Evolutionary conservation across 768 basidiomycete genomes (phyloP).

Genomic region (Collybia sp.): DNA sequence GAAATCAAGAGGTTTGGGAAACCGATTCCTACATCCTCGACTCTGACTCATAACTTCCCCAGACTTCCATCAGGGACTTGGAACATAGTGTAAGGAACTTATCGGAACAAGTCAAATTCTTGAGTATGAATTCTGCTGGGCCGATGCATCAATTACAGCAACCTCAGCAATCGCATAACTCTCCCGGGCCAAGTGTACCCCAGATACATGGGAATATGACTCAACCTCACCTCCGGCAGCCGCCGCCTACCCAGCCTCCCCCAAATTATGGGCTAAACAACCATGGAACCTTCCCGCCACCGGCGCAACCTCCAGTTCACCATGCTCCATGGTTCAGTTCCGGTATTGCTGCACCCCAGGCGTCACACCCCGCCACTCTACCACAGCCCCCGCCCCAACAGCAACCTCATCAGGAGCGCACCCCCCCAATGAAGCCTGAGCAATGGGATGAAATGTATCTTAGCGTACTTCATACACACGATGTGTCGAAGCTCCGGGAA

Average conservation of each 20-base stretch:
- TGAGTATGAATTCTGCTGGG: constrained; percentile 49
- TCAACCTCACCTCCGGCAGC: constrained; percentile 37
- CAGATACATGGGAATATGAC: constrained; percentile 30
- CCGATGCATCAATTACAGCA: constrained; percentile 39
- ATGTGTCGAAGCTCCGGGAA: constrained; percentile 68
- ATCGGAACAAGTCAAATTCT: constrained; percentile 79
- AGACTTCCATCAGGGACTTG: constrained; percentile 76
- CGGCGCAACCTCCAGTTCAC: constrained; percentile 24
- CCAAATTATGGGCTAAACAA: constrained; percentile 30
- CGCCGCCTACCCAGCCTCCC: constrained; percentile 31
- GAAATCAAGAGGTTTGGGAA: constrained; percentile 68
- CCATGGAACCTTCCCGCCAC: constrained; percentile 30
- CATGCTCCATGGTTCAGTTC: constrained; percentile 60
- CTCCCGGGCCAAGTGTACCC: constrained; percentile 33
- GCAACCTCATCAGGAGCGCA: constrained; percentile 35
- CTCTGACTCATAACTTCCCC: constrained; percentile 8
- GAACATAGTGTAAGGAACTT: constrained; percentile 73
- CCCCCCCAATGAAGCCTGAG: constrained; percentile 56
- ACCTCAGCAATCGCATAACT: constrained; percentile 34
- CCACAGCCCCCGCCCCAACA: constrained; percentile 44
- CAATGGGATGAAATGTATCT: constrained; percentile 87
- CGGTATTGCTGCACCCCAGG: constrained; percentile 74
- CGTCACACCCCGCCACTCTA: constrained; percentile 72
- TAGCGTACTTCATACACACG: constrained; percentile 71
- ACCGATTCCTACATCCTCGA: not conserved